Conservation (phyloP, 495 filamentous ascomycete species). For the Lophiotrema nucula region DNA sequence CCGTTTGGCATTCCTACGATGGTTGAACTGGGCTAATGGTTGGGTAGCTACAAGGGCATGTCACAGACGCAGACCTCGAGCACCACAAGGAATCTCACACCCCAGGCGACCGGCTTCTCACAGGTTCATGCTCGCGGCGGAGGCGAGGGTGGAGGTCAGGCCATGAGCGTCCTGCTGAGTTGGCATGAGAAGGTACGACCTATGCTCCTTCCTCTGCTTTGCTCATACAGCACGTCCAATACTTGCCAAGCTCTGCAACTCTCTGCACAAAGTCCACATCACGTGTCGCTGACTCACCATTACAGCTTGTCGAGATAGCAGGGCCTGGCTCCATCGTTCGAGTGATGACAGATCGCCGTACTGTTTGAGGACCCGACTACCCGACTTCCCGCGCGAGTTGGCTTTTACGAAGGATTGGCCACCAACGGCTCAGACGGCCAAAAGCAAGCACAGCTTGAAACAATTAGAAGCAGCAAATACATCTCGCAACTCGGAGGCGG, state of each 20-base stretch:
- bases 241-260: background rate
- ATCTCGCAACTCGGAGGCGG: background rate
- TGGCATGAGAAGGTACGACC: slow-evolving; percentile 81
- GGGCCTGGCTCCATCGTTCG: slow-evolving; percentile 84
- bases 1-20: background rate
- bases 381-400: too few species aligned
- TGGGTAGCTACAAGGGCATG: slow-evolving; percentile 80
- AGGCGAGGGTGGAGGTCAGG: slow-evolving; percentile 75
- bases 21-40: slow-evolving; percentile 11
- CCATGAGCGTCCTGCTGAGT: slow-evolving; percentile 89
- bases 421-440: background rate
- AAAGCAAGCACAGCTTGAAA: background rate
- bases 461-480: background rate
- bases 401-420: too few species aligned
- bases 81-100: slow-evolving; percentile 53
- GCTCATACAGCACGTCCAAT: background rate
- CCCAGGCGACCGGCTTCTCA: slow-evolving; percentile 83
- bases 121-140: slow-evolving; percentile 70
- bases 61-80: slow-evolving; percentile 33
- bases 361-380: slow-evolving; percentile 60
- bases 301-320: slow-evolving; percentile 73
- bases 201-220: background rate
- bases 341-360: slow-evolving; percentile 89
- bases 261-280: slow-evolving; percentile 1
- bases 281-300: slow-evolving; percentile 9